Evolutionary conservation across 2,329 filamentous ascomycete species (phyloP), one percentile per base, ranked within the genome.

Genomic region (Aspergillus pseudoglaucus): DNA sequence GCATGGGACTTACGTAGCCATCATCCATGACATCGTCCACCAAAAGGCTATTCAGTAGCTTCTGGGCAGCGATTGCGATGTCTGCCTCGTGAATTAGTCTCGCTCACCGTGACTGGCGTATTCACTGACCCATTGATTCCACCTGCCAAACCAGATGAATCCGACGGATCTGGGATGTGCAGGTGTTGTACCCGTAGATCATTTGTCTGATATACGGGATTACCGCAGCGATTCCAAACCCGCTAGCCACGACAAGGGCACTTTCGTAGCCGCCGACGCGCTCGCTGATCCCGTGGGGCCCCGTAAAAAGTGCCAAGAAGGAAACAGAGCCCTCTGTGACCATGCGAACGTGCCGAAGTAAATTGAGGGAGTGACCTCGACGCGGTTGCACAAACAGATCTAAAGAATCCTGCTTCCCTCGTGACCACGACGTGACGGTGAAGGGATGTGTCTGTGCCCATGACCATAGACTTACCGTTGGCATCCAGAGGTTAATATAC

Each of bases 171-270:
- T 45, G 45, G 27, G 54, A 52, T 35, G 51, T 52, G 40, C 49
- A 50, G 14, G 55, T 53, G 39, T 63, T 59, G 38, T 62, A 62
- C 10, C 55, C 52, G 37, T 63, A 45, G 37, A 69, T 57, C 1
- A 67, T 49, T 48, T 65, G 39, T 44, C 61, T 64, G 7, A 67
- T 38, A 49, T 66, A 64, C n/a, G 56, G 57, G 42, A 67, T 44
- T 20, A 59, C 50, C 23, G 53, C 54, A 22, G 53, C 53, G 23
- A 68, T 64, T 3, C 63, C 55, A 33, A 61, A 63, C 22, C 57
- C 57, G 46, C 50, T 65, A 12, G 63, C 58, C n/a, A 68, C 49
- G 47, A 67, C 58, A 8, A 68, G 43, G 37, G 67, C 53, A 20
- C 45, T 62, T 42, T 62, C 33, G 15, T 37, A 37, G 10, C 15